Evolutionary conservation across 2,329 filamentous ascomycete genomes (phyloP), one percentile per base, ranked within the genome.

Genomic region (Alternaria triticina): DNA sequence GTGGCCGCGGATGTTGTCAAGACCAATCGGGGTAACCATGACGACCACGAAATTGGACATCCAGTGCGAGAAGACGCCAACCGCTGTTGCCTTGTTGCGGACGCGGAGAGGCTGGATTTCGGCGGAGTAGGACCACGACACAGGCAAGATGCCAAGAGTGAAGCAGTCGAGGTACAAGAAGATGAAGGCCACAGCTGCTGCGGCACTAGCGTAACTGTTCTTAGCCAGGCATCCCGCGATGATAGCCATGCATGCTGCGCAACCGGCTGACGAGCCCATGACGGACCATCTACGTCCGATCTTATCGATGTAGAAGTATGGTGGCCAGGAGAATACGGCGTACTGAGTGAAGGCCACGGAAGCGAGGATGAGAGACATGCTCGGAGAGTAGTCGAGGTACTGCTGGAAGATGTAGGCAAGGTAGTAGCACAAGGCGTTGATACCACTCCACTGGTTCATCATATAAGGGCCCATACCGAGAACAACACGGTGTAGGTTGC

Each of bases 91-190:
- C 70, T 85, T 84, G 5, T 83, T 81, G 30, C 84, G 76, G 4
- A 82, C 83, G 62, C 84, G 82, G 12, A 85, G 76, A 3, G 84
- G 84, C 6, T 85, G 73, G 54, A 86, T 84, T 68, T 86, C 83
- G 1, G 83, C 82, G 5, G 82, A 81, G 64, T 83, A 84, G 0
- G 83, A 82, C 83, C 83, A 85, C 0, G 83, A 83, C n/a, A 86
- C 66, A 1, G 64, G 64, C n/a, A 72, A 57, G 6, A 74, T 69
- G 2, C 70, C 69, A 27, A 71, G 65, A 6, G 66, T 70, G 47
- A 74, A 74, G 43, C 65, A 67, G 25, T 68, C 68, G 30, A 72
- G 66, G 23, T 69, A 74, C 17, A 73, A 27, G 55, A 74, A 74
- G 40, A 74, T 71, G 66, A 83, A 83, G 0, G 82, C 81, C 5